These are phyloP conservation scores for Thalassiosira livingstoniorum DNA, from an alignment of 352 stramenopile genomes.

Conservation along the genomic window DNA sequence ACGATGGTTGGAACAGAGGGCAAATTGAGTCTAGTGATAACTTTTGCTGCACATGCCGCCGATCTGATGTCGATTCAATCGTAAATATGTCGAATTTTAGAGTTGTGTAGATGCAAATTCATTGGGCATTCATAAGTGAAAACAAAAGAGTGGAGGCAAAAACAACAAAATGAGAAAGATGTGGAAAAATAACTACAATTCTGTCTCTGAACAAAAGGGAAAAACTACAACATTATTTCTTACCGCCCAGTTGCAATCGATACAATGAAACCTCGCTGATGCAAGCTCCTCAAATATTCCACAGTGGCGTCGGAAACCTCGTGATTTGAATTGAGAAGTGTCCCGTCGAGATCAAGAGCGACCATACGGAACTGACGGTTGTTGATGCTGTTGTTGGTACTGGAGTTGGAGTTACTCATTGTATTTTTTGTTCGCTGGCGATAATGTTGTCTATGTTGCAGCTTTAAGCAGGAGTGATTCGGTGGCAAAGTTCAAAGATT, in stretches of 20 bases:
- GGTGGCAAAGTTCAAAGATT: too few species aligned
- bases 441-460: too few species aligned
- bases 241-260: constrained; percentile 69
- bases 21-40: constrained; percentile 39
- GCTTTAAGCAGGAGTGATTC: too few species aligned
- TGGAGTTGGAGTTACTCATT: too few species aligned
- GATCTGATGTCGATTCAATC: neutral
- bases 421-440: too few species aligned
- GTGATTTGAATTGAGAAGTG: constrained; percentile 65
- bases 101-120: too few species aligned
- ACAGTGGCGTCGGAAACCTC: constrained; percentile 46
- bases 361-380: constrained; percentile 58
- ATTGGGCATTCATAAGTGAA: too few species aligned
- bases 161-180: constrained; percentile 1
- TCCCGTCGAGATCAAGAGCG: constrained; percentile 80
- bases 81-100: neutral
- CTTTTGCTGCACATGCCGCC: constrained; percentile 41
- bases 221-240: too few species aligned
- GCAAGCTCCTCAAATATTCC: constrained; percentile 61
- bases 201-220: too few species aligned
- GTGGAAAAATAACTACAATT: neutral
- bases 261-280: constrained; percentile 59
- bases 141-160: too few species aligned
- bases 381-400: too few species aligned
- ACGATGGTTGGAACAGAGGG: neutral